phyloP scores from a whole-genome alignment of 495 filamentous ascomycete species.

The Aspergillus coremiiformis region DNA sequence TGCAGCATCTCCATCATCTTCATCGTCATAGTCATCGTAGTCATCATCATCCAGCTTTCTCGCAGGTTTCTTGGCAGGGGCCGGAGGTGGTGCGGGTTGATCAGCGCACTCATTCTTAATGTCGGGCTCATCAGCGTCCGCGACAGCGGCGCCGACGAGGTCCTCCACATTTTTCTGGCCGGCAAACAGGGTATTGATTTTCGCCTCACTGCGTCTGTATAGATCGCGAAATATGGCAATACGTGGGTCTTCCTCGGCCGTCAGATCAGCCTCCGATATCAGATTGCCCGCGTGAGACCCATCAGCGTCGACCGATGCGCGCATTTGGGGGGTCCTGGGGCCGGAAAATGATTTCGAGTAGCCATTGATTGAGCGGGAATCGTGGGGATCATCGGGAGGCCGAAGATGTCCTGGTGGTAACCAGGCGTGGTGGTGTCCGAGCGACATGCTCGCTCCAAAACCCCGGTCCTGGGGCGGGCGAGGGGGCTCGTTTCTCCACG shows the following conservation, averaged over 20 bases:
- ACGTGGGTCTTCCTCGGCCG: constrained; percentile 57
- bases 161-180: constrained; percentile 34
- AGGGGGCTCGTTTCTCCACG: constrained; percentile 43
- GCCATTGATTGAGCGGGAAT: constrained; percentile 44
- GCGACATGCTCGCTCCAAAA: constrained; percentile 48
- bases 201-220: constrained; percentile 52
- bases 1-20: constrained; percentile 59
- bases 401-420: constrained; percentile 41
- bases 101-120: constrained; percentile 32
- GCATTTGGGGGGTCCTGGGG: constrained; percentile 43
- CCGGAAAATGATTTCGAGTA: constrained; percentile 38
- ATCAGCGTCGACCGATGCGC: constrained; percentile 43
- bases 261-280: constrained; percentile 44
- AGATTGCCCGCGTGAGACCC: constrained; percentile 38
- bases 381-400: constrained; percentile 39
- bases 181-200: constrained; percentile 53
- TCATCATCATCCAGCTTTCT: constrained; percentile 78
- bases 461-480: constrained; percentile 42
- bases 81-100: constrained; percentile 27
- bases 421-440: constrained; percentile 44
- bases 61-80: constrained; percentile 52
- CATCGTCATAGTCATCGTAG: constrained; percentile 71
- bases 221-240: constrained; percentile 53
- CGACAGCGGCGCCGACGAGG: constrained; percentile 20
- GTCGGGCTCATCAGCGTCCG: constrained; percentile 24